These are phyloP conservation scores for Verticillium nubilum DNA, from an alignment of 2,329 filamentous ascomycete genomes.

Conservation along the genomic window DNA sequence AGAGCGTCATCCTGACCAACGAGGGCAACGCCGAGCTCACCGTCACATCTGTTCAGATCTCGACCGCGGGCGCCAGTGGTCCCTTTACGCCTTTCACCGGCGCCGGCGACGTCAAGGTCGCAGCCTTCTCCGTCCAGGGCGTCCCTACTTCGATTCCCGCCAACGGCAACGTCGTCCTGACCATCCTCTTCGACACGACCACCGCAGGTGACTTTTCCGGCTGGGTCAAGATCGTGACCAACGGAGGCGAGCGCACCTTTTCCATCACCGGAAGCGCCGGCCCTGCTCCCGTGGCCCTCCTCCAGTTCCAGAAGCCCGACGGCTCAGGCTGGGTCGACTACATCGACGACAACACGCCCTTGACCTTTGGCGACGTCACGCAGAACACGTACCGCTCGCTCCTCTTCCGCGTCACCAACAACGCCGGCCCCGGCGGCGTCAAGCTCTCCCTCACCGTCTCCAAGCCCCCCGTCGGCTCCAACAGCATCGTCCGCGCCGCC, in stretches of 20 bases:
- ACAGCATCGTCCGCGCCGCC: conserved; percentile 43
- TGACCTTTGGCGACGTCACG: conserved; percentile 49
- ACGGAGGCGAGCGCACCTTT: conserved; percentile 41
- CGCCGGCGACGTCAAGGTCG: conserved; percentile 28
- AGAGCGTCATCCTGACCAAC: conserved; percentile 43
- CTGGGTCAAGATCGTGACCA: conserved; percentile 39
- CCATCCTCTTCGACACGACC: conserved; percentile 40
- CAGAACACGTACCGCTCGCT: conserved; percentile 42
- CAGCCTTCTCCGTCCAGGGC: conserved; percentile 41
- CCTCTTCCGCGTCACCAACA: conserved; percentile 48
- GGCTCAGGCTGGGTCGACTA: conserved; percentile 44
- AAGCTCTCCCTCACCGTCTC: conserved; percentile 48
- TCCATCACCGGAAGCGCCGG: conserved; percentile 44
- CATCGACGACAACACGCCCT: conserved; percentile 28
- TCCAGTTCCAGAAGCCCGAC: conserved; percentile 49
- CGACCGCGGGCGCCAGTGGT: conserved; percentile 32
- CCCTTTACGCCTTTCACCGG: conserved; percentile 31
- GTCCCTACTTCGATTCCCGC: conserved; percentile 38
- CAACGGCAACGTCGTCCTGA: conserved; percentile 30
- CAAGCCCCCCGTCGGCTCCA: conserved; percentile 51
- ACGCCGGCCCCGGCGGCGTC: conserved; percentile 40
- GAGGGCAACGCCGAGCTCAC: conserved; percentile 38
- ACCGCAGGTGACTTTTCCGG: conserved; percentile 40
- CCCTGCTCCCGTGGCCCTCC: conserved; percentile 37
- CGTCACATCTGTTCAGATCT: conserved; percentile 37